Conservation (phyloP, 345 rosid species). For the Turritis glabra region DNA sequence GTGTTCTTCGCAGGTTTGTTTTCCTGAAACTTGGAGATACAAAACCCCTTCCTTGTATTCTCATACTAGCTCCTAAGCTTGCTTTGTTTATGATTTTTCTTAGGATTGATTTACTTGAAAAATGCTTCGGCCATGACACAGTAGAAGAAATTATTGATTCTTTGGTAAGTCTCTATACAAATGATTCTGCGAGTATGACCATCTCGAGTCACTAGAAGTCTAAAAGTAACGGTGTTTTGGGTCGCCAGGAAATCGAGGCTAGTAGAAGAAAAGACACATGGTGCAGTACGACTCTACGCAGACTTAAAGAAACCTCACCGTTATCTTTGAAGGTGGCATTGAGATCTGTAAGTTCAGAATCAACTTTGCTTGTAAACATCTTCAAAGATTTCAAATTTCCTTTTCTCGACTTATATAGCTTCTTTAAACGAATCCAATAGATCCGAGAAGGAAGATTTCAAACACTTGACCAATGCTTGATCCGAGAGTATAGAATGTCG, state of each 20-base stretch:
- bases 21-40: not conserved
- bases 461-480: slow-evolving; percentile 78
- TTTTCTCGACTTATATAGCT: not conserved
- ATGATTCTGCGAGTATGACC: slow-evolving; percentile 1
- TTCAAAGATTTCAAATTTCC: not conserved
- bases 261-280: slow-evolving; percentile 60
- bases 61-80: slow-evolving; percentile 16
- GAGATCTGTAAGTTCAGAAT: slow-evolving; percentile 72
- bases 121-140: slow-evolving; percentile 77
- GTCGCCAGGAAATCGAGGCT: slow-evolving; percentile 59
- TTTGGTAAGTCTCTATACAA: slow-evolving; percentile 54
- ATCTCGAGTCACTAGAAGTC: slow-evolving; percentile 12
- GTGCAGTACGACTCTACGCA: slow-evolving; percentile 63
- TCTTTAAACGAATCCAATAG: slow-evolving; percentile 42
- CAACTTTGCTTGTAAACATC: slow-evolving; percentile 4
- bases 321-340: slow-evolving; percentile 87
- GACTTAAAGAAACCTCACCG: slow-evolving; percentile 80
- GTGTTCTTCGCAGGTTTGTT: slow-evolving; percentile 75
- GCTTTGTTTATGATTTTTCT: slow-evolving; percentile 13
- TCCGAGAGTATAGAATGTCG: slow-evolving; percentile 83
- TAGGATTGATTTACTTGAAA: slow-evolving; percentile 71
- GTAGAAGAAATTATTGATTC: slow-evolving; percentile 86
- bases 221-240: slow-evolving; percentile 10
- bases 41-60: slow-evolving; percentile 6
- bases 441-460: slow-evolving; percentile 80